Percentiles rank a stretch among this genome's conserved stretches.
Evolutionary conservation across 108 stramenopile species (phyloP).

Genomic region (Cyclostephanos invisitatus): DNA sequence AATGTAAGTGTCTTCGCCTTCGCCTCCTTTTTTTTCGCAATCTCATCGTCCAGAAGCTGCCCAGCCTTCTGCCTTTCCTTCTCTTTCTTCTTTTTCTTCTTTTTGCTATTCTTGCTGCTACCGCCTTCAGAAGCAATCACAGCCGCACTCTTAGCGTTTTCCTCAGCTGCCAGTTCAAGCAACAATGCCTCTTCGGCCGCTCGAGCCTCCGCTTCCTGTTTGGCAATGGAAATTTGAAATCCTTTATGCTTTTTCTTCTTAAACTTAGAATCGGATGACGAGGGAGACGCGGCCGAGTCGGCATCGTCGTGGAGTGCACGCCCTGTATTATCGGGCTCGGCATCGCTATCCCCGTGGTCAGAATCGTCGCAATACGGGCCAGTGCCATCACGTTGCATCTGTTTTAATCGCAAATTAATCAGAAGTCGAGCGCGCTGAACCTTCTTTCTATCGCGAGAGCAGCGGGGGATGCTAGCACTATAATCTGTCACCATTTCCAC

Average conservation of each 20-base stretch:
- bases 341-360: conserved; percentile 49
- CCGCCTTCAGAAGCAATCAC: conserved; percentile 33
- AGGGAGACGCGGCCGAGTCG: conserved; percentile 32
- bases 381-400: conserved; percentile 72
- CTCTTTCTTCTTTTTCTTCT: conserved; percentile 89
- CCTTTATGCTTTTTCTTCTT: conserved; percentile 71
- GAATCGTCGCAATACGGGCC: conserved; percentile 59
- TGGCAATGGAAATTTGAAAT: conserved; percentile 41
- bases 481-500: conserved; percentile 92
- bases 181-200: conserved; percentile 84
- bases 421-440: conserved; percentile 86
- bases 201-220: conserved; percentile 80
- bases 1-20: conserved; percentile 49
- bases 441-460: conserved; percentile 90
- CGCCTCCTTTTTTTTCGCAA: conserved; percentile 57
- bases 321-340: conserved; percentile 28
- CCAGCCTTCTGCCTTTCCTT: conserved; percentile 76
- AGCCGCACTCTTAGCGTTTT: conserved; percentile 69
- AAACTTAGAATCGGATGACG: conserved; percentile 26
- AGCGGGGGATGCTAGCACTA: conserved; percentile 89
- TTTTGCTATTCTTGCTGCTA: conserved; percentile 67
- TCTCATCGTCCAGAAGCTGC: conserved; percentile 69
- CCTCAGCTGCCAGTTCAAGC: conserved; percentile 81
- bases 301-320: conserved; percentile 44
- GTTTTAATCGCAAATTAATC: conserved; percentile 85